Conservation (phyloP, 768 basidiomycete genomes). For the Melanogaster broomeanus region DNA sequence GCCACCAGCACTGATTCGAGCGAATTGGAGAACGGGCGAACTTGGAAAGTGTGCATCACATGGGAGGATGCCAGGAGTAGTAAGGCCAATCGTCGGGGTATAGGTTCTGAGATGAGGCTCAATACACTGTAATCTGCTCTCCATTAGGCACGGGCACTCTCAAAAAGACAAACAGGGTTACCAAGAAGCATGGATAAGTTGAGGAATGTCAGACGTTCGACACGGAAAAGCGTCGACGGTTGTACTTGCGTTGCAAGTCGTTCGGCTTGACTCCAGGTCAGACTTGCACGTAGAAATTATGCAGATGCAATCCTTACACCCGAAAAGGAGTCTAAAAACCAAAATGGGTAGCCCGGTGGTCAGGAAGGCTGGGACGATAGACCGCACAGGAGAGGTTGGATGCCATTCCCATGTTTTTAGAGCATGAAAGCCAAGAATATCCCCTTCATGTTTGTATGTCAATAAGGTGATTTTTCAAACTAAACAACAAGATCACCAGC, state of each 20-base stretch:
- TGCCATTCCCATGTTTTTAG: slow-evolving; percentile 42
- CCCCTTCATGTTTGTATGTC: slow-evolving; percentile 19
- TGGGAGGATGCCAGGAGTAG: slow-evolving; percentile 39
- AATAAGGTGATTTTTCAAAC: slow-evolving; percentile 4
- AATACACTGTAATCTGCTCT: slow-evolving; percentile 25
- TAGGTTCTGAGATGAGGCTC: slow-evolving; percentile 21
- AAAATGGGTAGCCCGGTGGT: slow-evolving; percentile 37
- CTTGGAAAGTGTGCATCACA: slow-evolving; percentile 37
- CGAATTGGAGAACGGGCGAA: slow-evolving; percentile 43
- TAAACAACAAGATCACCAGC: slow-evolving; percentile 29
- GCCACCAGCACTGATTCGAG: slow-evolving; percentile 35
- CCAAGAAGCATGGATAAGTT: slow-evolving; percentile 35
- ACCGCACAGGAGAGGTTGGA: slow-evolving; percentile 35
- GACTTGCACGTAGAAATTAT: background rate
- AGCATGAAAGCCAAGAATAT: slow-evolving; percentile 27
- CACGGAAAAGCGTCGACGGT: slow-evolving; percentile 25
- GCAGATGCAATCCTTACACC: slow-evolving; percentile 24
- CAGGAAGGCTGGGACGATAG: slow-evolving; percentile 32
- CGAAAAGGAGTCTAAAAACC: slow-evolving; percentile 12
- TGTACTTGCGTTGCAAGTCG: background rate
- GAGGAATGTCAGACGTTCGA: slow-evolving; percentile 34
- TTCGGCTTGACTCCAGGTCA: slow-evolving; percentile 15
- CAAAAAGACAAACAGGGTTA: slow-evolving; percentile 11
- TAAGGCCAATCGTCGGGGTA: slow-evolving; percentile 18
- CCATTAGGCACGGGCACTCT: slow-evolving; percentile 1